phyloP scores from a whole-genome alignment of 768 basidiomycete genomes.

The Naganishia friedmannii region DNA sequence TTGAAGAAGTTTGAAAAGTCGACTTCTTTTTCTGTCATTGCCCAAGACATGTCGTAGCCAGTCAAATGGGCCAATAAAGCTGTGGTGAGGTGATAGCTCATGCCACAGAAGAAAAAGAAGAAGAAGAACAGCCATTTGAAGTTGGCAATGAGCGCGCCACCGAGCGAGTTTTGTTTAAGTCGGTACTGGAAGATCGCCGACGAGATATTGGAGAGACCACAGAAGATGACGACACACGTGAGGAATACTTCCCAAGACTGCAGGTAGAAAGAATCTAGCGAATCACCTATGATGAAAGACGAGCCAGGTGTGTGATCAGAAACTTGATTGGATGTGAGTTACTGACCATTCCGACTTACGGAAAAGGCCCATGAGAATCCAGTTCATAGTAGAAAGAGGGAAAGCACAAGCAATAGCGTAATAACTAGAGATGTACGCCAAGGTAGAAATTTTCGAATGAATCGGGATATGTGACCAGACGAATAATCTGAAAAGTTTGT shows the following conservation, averaged over 20 bases:
- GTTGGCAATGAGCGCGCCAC: constrained; percentile 45
- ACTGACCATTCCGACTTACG: constrained; percentile 26
- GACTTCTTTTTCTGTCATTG: constrained; percentile 78
- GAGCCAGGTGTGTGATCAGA: neutral
- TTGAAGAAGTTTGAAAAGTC: constrained; percentile 86
- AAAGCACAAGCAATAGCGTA: constrained; percentile 62
- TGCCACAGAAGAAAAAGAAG: constrained; percentile 59
- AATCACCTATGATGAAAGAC: constrained; percentile 28
- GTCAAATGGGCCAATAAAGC: constrained; percentile 62
- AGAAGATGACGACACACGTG: constrained; percentile 33
- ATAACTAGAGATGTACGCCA: constrained; percentile 57
- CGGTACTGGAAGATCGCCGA: constrained; percentile 48
- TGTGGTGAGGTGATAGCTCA: constrained; percentile 67
- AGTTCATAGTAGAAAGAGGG: constrained; percentile 66
- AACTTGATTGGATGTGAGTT: neutral
- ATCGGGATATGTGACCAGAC: constrained; percentile 55
- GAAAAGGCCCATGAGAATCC: constrained; percentile 55
- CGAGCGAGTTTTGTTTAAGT: constrained; percentile 47
- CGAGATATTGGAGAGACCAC: constrained; percentile 18
- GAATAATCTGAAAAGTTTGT: constrained; percentile 51
- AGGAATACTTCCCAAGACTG: constrained; percentile 51
- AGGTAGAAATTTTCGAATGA: constrained; percentile 61
- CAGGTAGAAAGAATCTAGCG: constrained; percentile 33
- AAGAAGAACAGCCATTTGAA: constrained; percentile 61
- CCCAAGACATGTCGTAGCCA: constrained; percentile 67